Evolutionary conservation across 768 basidiomycete genomes (phyloP), one percentile per base, ranked within the genome.

Genomic region (Leccinellum luteum): DNA sequence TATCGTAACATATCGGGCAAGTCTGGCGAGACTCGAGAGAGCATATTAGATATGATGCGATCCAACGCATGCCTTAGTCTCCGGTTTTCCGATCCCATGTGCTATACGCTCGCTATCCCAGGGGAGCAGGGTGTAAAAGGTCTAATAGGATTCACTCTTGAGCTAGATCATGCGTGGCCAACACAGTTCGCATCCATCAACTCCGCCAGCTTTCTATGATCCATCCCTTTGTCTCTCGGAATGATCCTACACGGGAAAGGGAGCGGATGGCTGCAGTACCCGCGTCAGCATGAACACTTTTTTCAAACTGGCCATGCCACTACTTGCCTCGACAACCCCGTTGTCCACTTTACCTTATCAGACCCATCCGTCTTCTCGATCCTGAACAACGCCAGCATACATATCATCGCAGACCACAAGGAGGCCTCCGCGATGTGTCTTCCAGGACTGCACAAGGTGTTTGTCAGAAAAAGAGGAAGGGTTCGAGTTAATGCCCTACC

Each of bases 381-480:
- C 19, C 23, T 61, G 35, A 69, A 69, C 30, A 62, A 0, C 1
- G 57, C 6, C 9, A 69, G 30, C 2, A 69, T 60, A 8, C 58
- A 64, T 17, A 47, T 60, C 23, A 68, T 66, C 15, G 64, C 67
- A 25, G 44, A 60, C 67, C 66, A 68, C 9, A 69, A 3, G 3
- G 61, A 66, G 3, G 58, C 66, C 15, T 66, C 66, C 21, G 57
- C 66, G 2, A 68, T 19, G 14, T 66, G 55, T 21, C 64, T 66
- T 21, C 67, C 67, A 10, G 67, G 62, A 43, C 64, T 61, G 49
- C 9, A 3, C 17, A 2, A 19, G 7, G 3, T 15, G 14, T 14
- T 4, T 44, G 5, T 41, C 5, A 19, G 48, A 52, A 41, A 41
- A 41, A 6, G 6, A 21, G 15, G 19, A 5, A 19, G 0, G 23